Conservation (phyloP, 345 rosid species). For the Durio zibethinus region DNA sequence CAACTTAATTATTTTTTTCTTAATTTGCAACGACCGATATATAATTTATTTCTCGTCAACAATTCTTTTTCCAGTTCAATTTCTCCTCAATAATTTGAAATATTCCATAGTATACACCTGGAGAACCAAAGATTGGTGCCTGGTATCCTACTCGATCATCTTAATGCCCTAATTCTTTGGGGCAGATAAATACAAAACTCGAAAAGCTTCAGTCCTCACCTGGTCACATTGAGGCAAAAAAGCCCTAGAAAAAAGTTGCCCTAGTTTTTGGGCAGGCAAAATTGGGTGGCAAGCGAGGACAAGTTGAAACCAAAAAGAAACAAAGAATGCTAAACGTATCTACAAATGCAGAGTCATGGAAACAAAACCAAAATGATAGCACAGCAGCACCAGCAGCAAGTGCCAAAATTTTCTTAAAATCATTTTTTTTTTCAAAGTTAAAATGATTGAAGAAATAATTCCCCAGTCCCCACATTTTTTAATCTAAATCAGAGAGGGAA, state of each 20-base stretch:
- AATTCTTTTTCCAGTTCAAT: background rate
- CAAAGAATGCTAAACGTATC: slow-evolving; percentile 1
- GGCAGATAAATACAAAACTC: background rate
- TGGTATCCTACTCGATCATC: background rate
- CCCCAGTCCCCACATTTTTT: slow-evolving; percentile 15
- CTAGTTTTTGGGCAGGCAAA: background rate
- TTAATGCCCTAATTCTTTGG: background rate
- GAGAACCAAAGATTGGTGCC: background rate
- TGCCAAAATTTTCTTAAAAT: background rate
- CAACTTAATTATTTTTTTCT: background rate
- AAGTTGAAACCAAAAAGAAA: background rate
- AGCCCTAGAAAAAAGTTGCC: background rate
- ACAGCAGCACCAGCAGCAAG: background rate
- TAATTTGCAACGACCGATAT: background rate
- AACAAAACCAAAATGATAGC: background rate
- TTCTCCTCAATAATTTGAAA: background rate
- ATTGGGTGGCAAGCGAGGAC: background rate
- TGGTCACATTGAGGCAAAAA: background rate
- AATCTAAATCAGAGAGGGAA: background rate
- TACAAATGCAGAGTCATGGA: background rate
- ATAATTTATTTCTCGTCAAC: background rate
- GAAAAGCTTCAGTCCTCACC: background rate
- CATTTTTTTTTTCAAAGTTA: slow-evolving; percentile 37
- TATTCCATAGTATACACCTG: background rate
- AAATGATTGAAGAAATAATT: slow-evolving; percentile 58